Percentiles rank a stretch among this genome's conserved stretches.
Conservation (phyloP, 1,139 yeast genomes). For the Debaryomyces robertsiae region DNA sequence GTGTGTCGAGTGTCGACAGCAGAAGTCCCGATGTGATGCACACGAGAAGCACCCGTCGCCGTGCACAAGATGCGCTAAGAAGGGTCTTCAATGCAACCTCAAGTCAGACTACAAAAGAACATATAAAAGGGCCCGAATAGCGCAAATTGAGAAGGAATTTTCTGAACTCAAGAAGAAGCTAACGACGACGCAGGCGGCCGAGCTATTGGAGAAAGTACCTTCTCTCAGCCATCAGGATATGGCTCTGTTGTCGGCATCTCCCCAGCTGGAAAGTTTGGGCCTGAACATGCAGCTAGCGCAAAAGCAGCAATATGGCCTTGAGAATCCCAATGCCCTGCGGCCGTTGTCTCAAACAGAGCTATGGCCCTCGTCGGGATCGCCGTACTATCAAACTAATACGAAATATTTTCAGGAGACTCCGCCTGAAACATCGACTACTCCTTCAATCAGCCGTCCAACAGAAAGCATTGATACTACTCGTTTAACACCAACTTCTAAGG, state of each 20-base stretch:
- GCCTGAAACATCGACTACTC: conserved; percentile 35
- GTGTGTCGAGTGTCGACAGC: conserved; percentile 95
- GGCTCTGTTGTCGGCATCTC: conserved; percentile 6
- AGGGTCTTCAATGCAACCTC: conserved; percentile 68
- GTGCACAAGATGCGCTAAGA: conserved; percentile 77
- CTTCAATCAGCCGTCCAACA: conserved; percentile 27
- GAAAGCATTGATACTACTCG: conserved; percentile 7
- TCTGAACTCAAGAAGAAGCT: conserved; percentile 63
- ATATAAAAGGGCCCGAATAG: conserved; percentile 81
- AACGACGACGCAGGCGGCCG: conserved; percentile 53
- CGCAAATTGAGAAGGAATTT: conserved; percentile 81
- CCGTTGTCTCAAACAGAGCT: conserved; percentile 10
- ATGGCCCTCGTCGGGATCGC: conserved; percentile 12
- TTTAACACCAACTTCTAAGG: not conserved
- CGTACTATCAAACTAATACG: conserved; percentile 9
- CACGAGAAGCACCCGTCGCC: conserved; percentile 75
- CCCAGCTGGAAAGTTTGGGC: conserved; percentile 2
- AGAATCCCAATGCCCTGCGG: not conserved
- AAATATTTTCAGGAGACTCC: conserved; percentile 20
- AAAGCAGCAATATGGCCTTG: not conserved
- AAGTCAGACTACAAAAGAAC: conserved; percentile 86
- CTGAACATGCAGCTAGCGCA: not conserved
- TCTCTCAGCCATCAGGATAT: conserved; percentile 18
- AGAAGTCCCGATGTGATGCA: conserved; percentile 88
- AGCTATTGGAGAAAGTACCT: conserved; percentile 39